Evolutionary conservation across 257 asterid species (phyloP), one percentile per base, ranked within the genome.

Genomic region (Perilla frutescens): DNA sequence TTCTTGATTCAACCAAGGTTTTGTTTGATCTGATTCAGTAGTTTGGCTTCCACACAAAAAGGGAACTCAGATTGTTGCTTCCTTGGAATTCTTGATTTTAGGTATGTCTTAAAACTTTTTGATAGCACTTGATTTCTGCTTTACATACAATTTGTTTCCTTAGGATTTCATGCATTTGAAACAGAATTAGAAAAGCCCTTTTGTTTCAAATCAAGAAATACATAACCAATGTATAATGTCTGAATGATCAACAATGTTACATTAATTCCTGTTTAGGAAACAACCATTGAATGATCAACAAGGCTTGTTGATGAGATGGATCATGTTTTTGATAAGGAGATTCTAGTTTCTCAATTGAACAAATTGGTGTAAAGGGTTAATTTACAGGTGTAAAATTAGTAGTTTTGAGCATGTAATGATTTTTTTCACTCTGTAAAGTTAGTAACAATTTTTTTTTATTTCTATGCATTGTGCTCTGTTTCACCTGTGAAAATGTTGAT

Each of bases 1-100:
- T 76, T 68, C 71, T 71, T 59, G 54, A 67, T 67, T 7, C 62
- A 32, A 67, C 81, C 69, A 47, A 70, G 84, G 76, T 54, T 79
- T 75, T 81, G 75, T 65, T 62, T 64, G 73, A 64, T 26, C 26
- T 32, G 58, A 36, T 70, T 29, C 72, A 65, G 44, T 73, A 13
- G 57, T 48, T 62, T 68, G 77, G 67, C 56, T 69, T 62, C 60
- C 20, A 41, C 12, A 44, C 36, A 15, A 11, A 55, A 62, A 45
- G 36, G 59, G 39, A 51, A 62, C 62, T 61, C 64, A 8, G 8
- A 61, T 62, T 50, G 8, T 63, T 72, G 84, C 45, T 68, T 62
- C 78, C 15, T 53, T 4, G 66, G 5, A n/a, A 34, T 71, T 68
- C 77, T 15, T 68, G 29, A 76, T 72, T 67, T n/a, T 44, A 72